Evolutionary conservation across 2,329 filamentous ascomycete species (phyloP), one percentile per base, ranked within the genome.

Genomic region (Gliomastix tumulicola): DNA sequence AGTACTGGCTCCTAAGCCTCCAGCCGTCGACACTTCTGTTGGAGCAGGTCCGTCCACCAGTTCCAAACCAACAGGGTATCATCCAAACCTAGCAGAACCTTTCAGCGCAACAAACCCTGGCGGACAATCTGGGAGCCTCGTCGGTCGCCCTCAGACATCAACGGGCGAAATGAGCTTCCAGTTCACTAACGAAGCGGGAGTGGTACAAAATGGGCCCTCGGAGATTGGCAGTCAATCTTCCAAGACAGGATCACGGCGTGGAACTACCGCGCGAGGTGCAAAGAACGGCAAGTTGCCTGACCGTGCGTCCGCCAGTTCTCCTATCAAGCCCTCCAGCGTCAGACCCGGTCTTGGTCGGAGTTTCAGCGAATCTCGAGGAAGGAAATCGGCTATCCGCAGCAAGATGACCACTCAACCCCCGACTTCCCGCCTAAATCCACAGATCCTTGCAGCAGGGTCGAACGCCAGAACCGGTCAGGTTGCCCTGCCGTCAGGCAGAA

Each of bases 101-200:
- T 79, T 79, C 45, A 59, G 64, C 18, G 60, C 71, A 20, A 57
- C 66, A 25, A 64, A 57, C 32, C 59, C 66, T 6, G 7, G 70
- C 64, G n/a, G 75, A 82, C 6, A 65, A 82, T 45, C 77, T 77
- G 2, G 76, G 73, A 7, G 58, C 82, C 56, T 82, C 7, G 74
- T 76, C 49, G 72, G 69, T 43, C 64, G 66, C 10, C 68, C 72
- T 18, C 63, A 63, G 11, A 69, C 69, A 16, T 66, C 69, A 4
- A 50, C 54, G 36, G 63, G 73, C 57, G 63, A 69, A 28, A 41
- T 61, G 18, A 51, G 51, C 32, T 65, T 58, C 30, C 48, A 53
- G 27, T 10, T 32, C 31, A 22, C 16, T 8, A 21, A 8, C 19
- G 25, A 33, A 13, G 18, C 10, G 11, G 33, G 32, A 18, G n/a